A percentile compares a stretch with the other conserved stretches of the same genome.
Conservation (phyloP, 768 basidiomycete genomes). For the Tricholoma bakamatsutake region DNA sequence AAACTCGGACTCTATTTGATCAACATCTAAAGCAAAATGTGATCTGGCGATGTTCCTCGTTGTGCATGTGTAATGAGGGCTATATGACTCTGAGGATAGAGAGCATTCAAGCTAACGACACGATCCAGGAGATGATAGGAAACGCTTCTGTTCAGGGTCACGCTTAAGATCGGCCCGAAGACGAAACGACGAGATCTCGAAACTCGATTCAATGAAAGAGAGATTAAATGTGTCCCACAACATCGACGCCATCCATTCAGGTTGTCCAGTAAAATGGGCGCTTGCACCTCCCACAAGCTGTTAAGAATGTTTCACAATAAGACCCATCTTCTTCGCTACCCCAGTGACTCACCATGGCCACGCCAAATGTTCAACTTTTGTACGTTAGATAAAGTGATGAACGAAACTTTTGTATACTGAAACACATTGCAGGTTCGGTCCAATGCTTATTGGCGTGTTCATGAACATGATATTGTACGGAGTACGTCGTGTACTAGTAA, state of each 20-base stretch:
- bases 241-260: neutral
- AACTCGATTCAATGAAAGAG: neutral
- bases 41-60: no score
- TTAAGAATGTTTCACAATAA: neutral
- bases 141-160: no score
- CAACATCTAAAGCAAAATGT: no score
- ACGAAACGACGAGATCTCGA: no score
- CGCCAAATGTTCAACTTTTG: neutral
- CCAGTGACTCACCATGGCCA: neutral
- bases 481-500: slow-evolving; percentile 15
- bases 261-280: neutral
- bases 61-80: no score
- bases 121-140: no score
- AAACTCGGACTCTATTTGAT: no score
- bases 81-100: no score
- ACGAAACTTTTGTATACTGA: neutral
- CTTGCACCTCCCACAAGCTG: neutral
- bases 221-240: neutral
- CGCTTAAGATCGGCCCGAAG: no score
- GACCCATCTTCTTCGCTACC: neutral
- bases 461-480: slow-evolving; percentile 23
- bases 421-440: neutral
- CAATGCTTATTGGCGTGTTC: neutral
- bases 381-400: neutral
- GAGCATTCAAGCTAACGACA: no score